Evolutionary conservation across 768 basidiomycete genomes (phyloP).

Genomic region (Xerocomus potaroensis): DNA sequence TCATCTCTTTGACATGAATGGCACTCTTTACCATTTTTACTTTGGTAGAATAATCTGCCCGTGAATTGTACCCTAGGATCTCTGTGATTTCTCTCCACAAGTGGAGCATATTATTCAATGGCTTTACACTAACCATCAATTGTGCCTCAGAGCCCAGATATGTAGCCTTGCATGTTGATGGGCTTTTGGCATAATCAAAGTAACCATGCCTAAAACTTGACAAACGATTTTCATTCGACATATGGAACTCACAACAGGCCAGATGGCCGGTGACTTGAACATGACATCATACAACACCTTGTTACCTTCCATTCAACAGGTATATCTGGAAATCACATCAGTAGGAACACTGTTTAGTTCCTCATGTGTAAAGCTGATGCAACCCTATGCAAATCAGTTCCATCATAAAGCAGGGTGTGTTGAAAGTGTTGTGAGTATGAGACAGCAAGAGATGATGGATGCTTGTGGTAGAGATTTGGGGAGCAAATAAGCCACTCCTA

Average conservation of each 20-base stretch:
- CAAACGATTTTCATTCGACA: neutral
- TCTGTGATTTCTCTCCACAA: slow-evolving; percentile 67
- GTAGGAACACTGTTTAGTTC: slow-evolving; percentile 79
- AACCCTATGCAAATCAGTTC: slow-evolving; percentile 38
- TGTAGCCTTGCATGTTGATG: slow-evolving; percentile 63
- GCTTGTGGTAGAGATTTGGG: no score
- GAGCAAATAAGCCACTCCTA: no score
- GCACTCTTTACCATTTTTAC: slow-evolving; percentile 81
- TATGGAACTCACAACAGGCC: slow-evolving; percentile 59
- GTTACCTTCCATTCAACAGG: slow-evolving; percentile 54
- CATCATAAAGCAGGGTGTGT: no score
- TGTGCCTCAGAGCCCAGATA: slow-evolving; percentile 66
- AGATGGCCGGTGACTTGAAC: slow-evolving; percentile 79
- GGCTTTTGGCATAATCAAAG: slow-evolving; percentile 78
- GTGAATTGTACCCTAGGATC: slow-evolving; percentile 69
- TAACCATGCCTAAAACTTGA: slow-evolving; percentile 23
- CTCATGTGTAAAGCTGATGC: slow-evolving; percentile 60
- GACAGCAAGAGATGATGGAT: no score
- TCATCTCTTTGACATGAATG: slow-evolving; percentile 52
- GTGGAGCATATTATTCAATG: slow-evolving; percentile 62
- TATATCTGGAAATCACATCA: slow-evolving; percentile 76
- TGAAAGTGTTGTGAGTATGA: no score
- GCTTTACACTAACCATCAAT: slow-evolving; percentile 61
- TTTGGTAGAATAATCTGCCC: slow-evolving; percentile 84
- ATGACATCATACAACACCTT: slow-evolving; percentile 68